Conservation (phyloP, 257 asterid species). For the Orobanche coerulescens region DNA sequence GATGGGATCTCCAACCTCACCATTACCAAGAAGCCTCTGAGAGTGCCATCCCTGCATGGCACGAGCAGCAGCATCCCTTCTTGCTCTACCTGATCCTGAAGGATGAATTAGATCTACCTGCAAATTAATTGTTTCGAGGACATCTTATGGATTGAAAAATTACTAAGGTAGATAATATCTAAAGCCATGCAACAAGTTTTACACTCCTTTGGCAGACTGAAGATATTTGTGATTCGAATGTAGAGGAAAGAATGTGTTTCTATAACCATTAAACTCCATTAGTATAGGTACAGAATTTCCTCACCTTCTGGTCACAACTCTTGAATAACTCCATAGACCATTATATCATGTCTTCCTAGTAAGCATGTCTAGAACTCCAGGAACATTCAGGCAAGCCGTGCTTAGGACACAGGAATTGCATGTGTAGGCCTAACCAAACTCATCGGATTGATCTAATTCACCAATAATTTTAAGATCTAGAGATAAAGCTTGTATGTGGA, state of each 20-base stretch:
- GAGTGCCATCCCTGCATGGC: conserved; percentile 99
- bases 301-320: background rate
- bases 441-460: background rate
- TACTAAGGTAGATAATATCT: conserved; percentile 2
- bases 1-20: conserved; percentile 89
- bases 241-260: background rate
- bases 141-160: conserved; percentile 5
- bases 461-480: background rate
- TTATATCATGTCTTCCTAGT: background rate
- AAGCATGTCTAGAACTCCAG: background rate
- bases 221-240: background rate
- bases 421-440: background rate
- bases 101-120: conserved; percentile 62
- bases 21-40: conserved; percentile 76
- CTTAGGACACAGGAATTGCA: conserved; percentile 10
- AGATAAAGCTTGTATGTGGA: background rate
- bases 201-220: background rate
- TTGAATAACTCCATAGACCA: background rate
- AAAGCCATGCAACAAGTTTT: background rate
- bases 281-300: background rate
- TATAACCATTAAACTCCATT: background rate
- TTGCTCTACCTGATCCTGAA: conserved; percentile 81
- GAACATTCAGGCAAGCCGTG: background rate
- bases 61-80: conserved; percentile 98
- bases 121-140: conserved; percentile 20